Conservation (phyloP, 371 early-diverging fungal genomes). For the Conidiobolus coronatus region DNA sequence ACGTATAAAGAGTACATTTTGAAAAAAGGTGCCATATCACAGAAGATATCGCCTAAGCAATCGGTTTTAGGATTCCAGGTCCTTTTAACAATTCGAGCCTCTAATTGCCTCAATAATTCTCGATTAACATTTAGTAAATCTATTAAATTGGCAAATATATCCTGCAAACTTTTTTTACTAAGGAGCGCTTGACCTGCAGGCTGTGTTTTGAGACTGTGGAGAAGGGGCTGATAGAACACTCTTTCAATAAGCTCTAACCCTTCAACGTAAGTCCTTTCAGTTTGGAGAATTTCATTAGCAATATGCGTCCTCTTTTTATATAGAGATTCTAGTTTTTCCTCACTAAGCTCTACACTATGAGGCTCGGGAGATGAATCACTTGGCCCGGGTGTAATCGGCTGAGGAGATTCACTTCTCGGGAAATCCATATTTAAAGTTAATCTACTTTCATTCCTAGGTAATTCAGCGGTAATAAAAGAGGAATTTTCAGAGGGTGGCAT, state of each 20-base stretch:
- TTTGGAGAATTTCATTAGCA: slow-evolving; percentile 39
- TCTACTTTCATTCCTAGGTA: too few relatives aligned
- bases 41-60: slow-evolving; percentile 40
- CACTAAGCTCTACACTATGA: too few relatives aligned
- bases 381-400: too few relatives aligned
- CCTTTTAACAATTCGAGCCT: slow-evolving; percentile 16
- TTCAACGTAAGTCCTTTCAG: slow-evolving; percentile 51
- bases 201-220: slow-evolving; percentile 1
- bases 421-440: too few relatives aligned
- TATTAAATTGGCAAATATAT: slow-evolving; percentile 39
- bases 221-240: slow-evolving; percentile 14
- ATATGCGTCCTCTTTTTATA: slow-evolving; percentile 16
- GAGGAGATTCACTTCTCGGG: too few relatives aligned
- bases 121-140: slow-evolving; percentile 33
- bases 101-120: slow-evolving; percentile 27
- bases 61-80: slow-evolving; percentile 22
- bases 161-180: slow-evolving; percentile 13
- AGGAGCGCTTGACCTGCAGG: slow-evolving; percentile 10
- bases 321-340: too few relatives aligned
- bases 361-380: too few relatives aligned
- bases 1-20: slow-evolving; percentile 44
- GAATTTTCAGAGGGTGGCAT: too few relatives aligned
- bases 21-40: slow-evolving; percentile 33
- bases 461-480: too few relatives aligned
- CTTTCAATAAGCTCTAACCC: slow-evolving; percentile 32